Evolutionary conservation across 2,329 filamentous ascomycete species (phyloP), one percentile per base, ranked within the genome.

Genomic region (Pestalotiopsis sp.): DNA sequence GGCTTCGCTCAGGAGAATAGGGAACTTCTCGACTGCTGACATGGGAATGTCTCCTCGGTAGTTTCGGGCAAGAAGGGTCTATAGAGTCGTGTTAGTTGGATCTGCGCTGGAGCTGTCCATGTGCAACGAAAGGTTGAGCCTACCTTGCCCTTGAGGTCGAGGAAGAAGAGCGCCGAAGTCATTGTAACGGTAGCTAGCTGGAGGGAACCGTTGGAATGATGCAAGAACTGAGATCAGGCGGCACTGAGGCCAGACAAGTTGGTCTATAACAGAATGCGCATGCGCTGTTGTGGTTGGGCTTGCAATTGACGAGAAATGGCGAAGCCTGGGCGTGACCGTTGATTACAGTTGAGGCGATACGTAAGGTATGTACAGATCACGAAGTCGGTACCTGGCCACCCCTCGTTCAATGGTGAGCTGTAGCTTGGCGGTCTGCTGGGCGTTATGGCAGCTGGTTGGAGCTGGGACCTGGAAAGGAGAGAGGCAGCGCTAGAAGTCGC

Each of bases 101-200:
- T 20, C 4, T 4, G 61, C n/a, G 23, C 12, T 23, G n/a, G 39
- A n/a, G n/a, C 23, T 45, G 13, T 11, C 27, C 27, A 62, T 7
- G 41, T 25, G 20, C 20, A 25, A n/a, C 36, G 12, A 17, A 64
- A 23, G 9, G 20, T 39, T 49, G 23, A 64, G 0, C 2, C 72
- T 82, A 97, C 94, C 92, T 99, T 99, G 93, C 96, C 96, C 94
- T 99, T 99, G 75, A 99, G 88, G 82, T 99, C 96, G 77, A 99
- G 92, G 82, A 99, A 99, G 89, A 99, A 99, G 78, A 99, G 81
- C 73, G 96, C 96, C 70, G 96, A 99, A 75, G 96, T 96, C 96
- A 99, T 99, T 80, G 76, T 86, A 82, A 77, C 71, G 62, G 66
- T 36, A 74, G 67, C 71, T 72, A 72, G 73, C 73, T 74, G 74